A percentile compares a stretch with the other conserved stretches of the same genome.
Conservation (phyloP, 164 flowering plant species). For the Chloranthus sessilifolius region DNA sequence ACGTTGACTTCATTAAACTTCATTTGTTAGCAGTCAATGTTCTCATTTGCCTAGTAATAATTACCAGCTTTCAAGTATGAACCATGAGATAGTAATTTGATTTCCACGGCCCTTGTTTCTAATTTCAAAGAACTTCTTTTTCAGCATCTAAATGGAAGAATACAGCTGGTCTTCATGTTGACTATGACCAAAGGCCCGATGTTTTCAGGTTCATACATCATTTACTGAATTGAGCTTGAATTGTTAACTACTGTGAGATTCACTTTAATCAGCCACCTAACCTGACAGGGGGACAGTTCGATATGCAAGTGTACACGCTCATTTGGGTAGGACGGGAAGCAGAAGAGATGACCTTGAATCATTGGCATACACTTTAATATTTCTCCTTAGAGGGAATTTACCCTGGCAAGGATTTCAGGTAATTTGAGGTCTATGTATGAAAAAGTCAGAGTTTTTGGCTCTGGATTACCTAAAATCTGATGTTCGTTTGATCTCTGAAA, state of each 20-base stretch:
- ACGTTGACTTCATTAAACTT: too few species aligned
- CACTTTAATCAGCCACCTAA: background rate
- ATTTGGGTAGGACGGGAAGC: conserved; percentile 60
- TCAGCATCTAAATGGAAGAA: conserved; percentile 57
- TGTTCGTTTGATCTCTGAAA: conserved; percentile 10
- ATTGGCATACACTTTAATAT: conserved; percentile 52
- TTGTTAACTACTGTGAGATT: too few species aligned
- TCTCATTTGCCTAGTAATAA: too few species aligned
- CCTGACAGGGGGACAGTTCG: conserved; percentile 54
- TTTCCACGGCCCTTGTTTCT: too few species aligned
- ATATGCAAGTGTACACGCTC: conserved; percentile 72
- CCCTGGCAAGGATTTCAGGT: conserved; percentile 61
- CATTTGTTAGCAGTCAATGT: too few species aligned
- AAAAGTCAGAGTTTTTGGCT: background rate
- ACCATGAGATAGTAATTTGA: too few species aligned
- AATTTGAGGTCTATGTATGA: conserved; percentile 11
- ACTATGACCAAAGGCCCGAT: conserved; percentile 65
- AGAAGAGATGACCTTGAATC: conserved; percentile 70
- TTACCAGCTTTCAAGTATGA: too few species aligned
- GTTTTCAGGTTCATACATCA: conserved; percentile 41
- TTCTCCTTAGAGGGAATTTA: conserved; percentile 48
- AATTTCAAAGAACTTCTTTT: background rate
- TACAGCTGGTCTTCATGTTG: conserved; percentile 44
- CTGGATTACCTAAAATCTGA: background rate
- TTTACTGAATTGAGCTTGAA: background rate